Evolutionary conservation across 2,329 filamentous ascomycete genomes (phyloP).

Genomic region (Alternaria metachromatica): DNA sequence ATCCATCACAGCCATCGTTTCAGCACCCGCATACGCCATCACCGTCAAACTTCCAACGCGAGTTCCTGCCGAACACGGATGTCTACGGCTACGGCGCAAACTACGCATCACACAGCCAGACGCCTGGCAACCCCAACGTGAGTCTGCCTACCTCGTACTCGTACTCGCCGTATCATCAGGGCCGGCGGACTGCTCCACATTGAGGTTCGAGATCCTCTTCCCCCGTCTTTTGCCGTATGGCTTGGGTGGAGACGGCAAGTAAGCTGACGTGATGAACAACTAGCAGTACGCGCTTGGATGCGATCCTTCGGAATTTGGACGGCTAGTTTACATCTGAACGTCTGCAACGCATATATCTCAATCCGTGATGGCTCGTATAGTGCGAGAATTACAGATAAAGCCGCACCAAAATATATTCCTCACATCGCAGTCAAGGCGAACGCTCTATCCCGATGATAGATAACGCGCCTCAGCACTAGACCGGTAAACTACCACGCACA

Average conservation of each 20-base stretch:
- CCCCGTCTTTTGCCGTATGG: constrained; percentile 6
- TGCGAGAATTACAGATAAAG: neutral
- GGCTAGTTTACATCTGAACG: constrained; percentile 1
- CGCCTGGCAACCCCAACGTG: constrained; percentile 19
- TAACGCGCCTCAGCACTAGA: neutral
- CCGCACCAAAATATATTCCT: too few relatives aligned
- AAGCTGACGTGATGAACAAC: constrained; percentile 6
- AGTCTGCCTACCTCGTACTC: constrained; percentile 22
- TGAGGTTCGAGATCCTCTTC: constrained; percentile 11
- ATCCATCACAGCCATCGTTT: constrained; percentile 15
- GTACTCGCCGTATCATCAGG: constrained; percentile 13
- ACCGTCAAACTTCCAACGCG: constrained; percentile 18
- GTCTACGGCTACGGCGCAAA: constrained; percentile 18
- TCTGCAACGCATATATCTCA: neutral
- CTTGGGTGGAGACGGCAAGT: neutral
- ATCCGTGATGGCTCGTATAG: rapidly evolving
- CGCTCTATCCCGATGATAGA: too few relatives aligned
- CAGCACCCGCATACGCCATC: constrained; percentile 20
- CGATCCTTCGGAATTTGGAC: neutral
- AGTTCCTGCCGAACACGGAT: constrained; percentile 13
- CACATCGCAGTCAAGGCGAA: too few relatives aligned
- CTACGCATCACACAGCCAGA: constrained; percentile 15
- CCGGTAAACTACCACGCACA: neutral
- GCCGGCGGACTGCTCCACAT: constrained; percentile 9
- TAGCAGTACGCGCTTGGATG: constrained; percentile 14